Percentiles rank a stretch among this genome's conserved stretches.
phyloP scores from a whole-genome alignment of 2,329 filamentous ascomycete species.

The Hypoxylon sp. region DNA sequence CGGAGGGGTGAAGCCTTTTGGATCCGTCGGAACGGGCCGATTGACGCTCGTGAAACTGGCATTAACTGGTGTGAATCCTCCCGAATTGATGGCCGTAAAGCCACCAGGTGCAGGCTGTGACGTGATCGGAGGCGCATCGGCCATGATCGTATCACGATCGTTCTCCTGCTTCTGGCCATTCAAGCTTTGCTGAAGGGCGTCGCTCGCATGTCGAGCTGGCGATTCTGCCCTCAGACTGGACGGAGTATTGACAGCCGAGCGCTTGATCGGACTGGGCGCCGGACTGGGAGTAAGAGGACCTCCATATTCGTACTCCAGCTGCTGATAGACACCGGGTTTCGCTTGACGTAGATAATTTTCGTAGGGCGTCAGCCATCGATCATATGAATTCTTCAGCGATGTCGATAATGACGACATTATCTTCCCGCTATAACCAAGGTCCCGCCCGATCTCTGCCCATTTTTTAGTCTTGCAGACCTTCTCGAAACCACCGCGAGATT shows the following conservation, averaged over 20 bases:
- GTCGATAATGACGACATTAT: slow-evolving; percentile 99
- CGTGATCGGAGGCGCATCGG: slow-evolving; percentile 59
- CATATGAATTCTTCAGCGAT: slow-evolving; percentile 97
- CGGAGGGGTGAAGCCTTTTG: slow-evolving; percentile 72
- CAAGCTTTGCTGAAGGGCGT: slow-evolving; percentile 65
- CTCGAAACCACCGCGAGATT: slow-evolving; percentile 93
- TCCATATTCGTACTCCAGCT: slow-evolving; percentile 92
- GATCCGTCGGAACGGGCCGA: slow-evolving; percentile 58
- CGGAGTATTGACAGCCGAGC: slow-evolving; percentile 71
- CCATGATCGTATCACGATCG: slow-evolving; percentile 64
- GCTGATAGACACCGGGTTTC: slow-evolving; percentile 96
- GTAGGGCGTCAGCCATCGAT: slow-evolving; percentile 96
- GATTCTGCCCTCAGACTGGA: slow-evolving; percentile 73
- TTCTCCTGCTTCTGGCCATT: slow-evolving; percentile 60
- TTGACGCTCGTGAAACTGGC: slow-evolving; percentile 77
- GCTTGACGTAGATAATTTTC: slow-evolving; percentile 92
- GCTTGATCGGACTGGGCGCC: slow-evolving; percentile 77
- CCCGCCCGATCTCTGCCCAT: slow-evolving; percentile 98
- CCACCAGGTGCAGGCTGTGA: slow-evolving; percentile 63
- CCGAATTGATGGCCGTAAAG: slow-evolving; percentile 71
- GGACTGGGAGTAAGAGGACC: slow-evolving; percentile 87
- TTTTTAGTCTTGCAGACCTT: slow-evolving; percentile 98
- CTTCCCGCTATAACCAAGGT: slow-evolving; percentile 97
- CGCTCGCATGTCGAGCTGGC: slow-evolving; percentile 71
- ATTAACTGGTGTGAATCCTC: slow-evolving; percentile 82